phyloP scores from a whole-genome alignment of 495 filamentous ascomycete genomes.

The Immersiella caudata region DNA sequence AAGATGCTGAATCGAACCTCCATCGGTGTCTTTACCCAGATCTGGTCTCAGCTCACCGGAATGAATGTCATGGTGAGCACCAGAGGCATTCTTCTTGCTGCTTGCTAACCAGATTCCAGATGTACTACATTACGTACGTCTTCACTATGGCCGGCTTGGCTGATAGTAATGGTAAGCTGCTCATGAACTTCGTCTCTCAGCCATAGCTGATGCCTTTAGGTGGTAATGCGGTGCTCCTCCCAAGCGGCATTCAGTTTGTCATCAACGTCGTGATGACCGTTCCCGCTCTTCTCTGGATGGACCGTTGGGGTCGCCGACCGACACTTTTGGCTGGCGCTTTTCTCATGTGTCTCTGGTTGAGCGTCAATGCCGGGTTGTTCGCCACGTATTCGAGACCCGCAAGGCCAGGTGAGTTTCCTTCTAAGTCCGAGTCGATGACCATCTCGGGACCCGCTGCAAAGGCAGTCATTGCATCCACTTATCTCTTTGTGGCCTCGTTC shows the following conservation, averaged over 20 bases:
- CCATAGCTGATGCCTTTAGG: background rate
- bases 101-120: conserved; percentile 30
- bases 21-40: conserved; percentile 77
- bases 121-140: conserved; percentile 64
- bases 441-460: conserved; percentile 64
- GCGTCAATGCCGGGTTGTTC: conserved; percentile 70
- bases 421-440: conserved; percentile 46
- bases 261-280: conserved; percentile 66
- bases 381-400: conserved; percentile 48
- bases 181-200: background rate
- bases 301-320: conserved; percentile 62
- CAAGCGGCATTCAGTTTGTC: conserved; percentile 74
- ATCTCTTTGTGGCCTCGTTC: conserved; percentile 76
- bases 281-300: conserved; percentile 58
- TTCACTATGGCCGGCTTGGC: conserved; percentile 72
- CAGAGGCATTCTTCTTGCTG: conserved; percentile 38
- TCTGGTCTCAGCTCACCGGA: conserved; percentile 82
- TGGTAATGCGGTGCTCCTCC: conserved; percentile 55
- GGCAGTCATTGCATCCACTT: conserved; percentile 75
- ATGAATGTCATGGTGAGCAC: conserved; percentile 83
- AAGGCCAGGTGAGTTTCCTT: conserved; percentile 40
- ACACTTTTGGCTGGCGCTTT: conserved; percentile 66
- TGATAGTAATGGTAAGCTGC: conserved; percentile 37
- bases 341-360: conserved; percentile 70
- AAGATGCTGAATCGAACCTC: conserved; percentile 75